Evolutionary conservation across 139 green algal species (phyloP).

Genomic region (Picochlorum sp.): DNA sequence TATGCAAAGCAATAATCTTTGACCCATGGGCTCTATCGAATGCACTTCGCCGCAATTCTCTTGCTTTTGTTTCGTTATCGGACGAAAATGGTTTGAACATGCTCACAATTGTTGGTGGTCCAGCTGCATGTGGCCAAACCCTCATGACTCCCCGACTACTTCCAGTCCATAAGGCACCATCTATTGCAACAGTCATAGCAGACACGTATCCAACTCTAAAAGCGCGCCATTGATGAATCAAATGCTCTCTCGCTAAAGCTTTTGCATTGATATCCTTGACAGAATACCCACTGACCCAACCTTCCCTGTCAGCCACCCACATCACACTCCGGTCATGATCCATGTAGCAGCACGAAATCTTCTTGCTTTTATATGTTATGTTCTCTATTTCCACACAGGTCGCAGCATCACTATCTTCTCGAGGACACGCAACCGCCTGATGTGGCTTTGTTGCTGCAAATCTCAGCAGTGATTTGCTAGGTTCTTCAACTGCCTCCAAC

Average conservation of each 20-base stretch:
- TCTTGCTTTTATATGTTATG: background rate
- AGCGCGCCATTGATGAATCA: conserved; percentile 25
- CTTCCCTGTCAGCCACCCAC: conserved; percentile 43
- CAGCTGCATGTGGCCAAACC: conserved; percentile 23
- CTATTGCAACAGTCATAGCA: conserved; percentile 28
- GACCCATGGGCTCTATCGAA: conserved; percentile 28
- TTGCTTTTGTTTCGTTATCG: background rate
- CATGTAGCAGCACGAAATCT: conserved; percentile 20
- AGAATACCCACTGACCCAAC: conserved; percentile 23
- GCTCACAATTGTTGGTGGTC: background rate
- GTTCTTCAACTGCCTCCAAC: background rate
- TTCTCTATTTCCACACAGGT: conserved; percentile 28
- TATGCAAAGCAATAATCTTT: conserved; percentile 18
- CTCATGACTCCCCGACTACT: conserved; percentile 41
- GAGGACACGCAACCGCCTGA: no score
- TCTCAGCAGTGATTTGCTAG: no score
- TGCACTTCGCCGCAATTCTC: conserved; percentile 34
- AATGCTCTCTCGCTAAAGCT: background rate
- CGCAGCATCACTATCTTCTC: conserved; percentile 40
- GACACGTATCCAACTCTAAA: conserved; percentile 32
- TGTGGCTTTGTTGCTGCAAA: no score
- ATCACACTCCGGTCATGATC: conserved; percentile 31
- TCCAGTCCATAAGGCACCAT: conserved; percentile 65
- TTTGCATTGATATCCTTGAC: background rate
- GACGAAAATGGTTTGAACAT: background rate